These are phyloP conservation scores for Ogataea angusta DNA, from an alignment of 805 yeast species.

Conservation along the genomic window DNA sequence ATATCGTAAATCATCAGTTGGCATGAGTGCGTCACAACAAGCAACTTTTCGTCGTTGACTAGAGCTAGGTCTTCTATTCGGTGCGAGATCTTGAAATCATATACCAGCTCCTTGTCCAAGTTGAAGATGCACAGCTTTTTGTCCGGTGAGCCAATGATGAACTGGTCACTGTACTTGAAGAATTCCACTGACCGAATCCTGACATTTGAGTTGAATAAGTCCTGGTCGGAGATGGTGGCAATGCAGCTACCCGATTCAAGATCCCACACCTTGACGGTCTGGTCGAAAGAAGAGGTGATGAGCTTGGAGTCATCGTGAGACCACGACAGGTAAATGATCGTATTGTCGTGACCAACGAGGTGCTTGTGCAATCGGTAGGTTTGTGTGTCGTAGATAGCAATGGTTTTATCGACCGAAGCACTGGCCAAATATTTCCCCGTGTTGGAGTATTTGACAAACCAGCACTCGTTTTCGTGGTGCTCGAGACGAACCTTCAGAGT, in stretches of 20 bases:
- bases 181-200: slow-evolving; percentile 65
- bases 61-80: slow-evolving; percentile 69
- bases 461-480: slow-evolving; percentile 70
- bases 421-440: slow-evolving; percentile 75
- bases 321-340: slow-evolving; percentile 69
- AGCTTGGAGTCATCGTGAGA: slow-evolving; percentile 66
- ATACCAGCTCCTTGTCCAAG: slow-evolving; percentile 26
- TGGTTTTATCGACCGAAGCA: slow-evolving; percentile 64
- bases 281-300: slow-evolving; percentile 72
- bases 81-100: slow-evolving; percentile 28
- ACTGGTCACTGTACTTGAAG: slow-evolving; percentile 43
- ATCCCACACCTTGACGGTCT: slow-evolving; percentile 68
- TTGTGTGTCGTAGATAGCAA: slow-evolving; percentile 64
- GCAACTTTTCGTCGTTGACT: slow-evolving; percentile 56
- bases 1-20: slow-evolving; percentile 59
- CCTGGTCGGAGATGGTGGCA: slow-evolving; percentile 20
- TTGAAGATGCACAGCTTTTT: slow-evolving; percentile 53
- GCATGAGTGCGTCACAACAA: slow-evolving; percentile 64
- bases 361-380: slow-evolving; percentile 37
- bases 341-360: slow-evolving; percentile 45
- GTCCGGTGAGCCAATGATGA: slow-evolving; percentile 77
- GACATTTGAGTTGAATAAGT: slow-evolving; percentile 19
- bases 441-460: slow-evolving; percentile 79
- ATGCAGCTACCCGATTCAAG: slow-evolving; percentile 36
- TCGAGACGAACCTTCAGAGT: slow-evolving; percentile 43